A percentile compares a stretch with the other conserved stretches of the same genome.
Evolutionary conservation across 1,284 basidiomycete species (phyloP).

Genomic region (Cutaneotrichosporon sp.): DNA sequence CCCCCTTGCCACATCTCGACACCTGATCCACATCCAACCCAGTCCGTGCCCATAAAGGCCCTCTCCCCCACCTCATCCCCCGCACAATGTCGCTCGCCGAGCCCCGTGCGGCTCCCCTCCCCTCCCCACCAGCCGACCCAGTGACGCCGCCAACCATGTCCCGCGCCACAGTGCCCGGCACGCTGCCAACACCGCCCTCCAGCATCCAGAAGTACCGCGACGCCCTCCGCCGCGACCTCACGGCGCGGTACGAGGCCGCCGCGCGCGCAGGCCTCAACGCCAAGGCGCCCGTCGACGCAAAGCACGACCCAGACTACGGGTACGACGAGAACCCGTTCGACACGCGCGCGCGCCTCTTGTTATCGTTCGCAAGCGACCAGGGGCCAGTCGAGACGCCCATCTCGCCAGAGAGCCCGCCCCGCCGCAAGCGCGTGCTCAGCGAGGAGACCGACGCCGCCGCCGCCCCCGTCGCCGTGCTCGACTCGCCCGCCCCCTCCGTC

Average conservation of each 20-base stretch:
- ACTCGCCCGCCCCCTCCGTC: slow-evolving; percentile 11
- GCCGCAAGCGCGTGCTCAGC: background rate
- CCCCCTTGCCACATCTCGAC: too few relatives aligned
- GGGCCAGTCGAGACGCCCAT: background rate
- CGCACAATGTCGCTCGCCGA: background rate
- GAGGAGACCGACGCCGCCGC: too few relatives aligned
- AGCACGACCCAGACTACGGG: slow-evolving; percentile 25
- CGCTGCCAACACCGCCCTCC: slow-evolving; percentile 11
- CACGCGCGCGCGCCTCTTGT: slow-evolving; percentile 17
- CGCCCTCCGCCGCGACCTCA: slow-evolving; percentile 19
- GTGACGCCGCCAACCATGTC: background rate
- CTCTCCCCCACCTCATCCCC: too few relatives aligned
- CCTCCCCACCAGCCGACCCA: background rate
- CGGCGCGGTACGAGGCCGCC: slow-evolving; percentile 17
- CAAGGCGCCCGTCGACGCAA: slow-evolving; percentile 7
- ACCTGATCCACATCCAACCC: too few relatives aligned
- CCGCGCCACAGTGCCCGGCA: background rate
- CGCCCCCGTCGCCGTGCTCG: background rate
- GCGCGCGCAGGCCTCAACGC: slow-evolving; percentile 13
- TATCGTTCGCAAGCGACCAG: background rate
- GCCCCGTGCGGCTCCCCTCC: background rate
- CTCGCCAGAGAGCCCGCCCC: background rate
- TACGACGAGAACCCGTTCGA: slow-evolving; percentile 30
- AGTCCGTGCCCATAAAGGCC: background rate
- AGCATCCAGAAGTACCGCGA: slow-evolving; percentile 25